These are phyloP conservation scores for Xylaria sp. DNA, from an alignment of 2,329 filamentous ascomycete genomes.

Conservation along the genomic window DNA sequence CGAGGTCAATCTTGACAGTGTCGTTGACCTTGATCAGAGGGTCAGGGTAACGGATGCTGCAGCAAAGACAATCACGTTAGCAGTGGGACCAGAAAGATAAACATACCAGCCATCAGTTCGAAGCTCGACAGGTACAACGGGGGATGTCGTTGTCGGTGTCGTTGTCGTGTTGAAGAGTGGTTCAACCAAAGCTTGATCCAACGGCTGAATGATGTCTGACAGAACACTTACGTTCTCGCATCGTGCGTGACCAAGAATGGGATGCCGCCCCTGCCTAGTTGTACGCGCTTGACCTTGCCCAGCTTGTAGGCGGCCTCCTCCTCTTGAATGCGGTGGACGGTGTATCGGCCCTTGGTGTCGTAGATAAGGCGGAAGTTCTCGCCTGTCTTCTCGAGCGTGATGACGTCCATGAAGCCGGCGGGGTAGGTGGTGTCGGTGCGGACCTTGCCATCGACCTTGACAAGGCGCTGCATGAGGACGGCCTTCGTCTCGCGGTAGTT, in stretches of 20 bases:
- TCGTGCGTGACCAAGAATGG: constrained; percentile 99
- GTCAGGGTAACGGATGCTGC: constrained; percentile 98
- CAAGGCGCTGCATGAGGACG: constrained; percentile 98
- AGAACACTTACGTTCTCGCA: constrained; percentile 99
- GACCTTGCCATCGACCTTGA: constrained; percentile 99
- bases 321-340: constrained; percentile 97
- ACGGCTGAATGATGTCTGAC: constrained; percentile 99
- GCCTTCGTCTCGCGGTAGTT: constrained; percentile 97
- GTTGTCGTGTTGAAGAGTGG: constrained; percentile 49
- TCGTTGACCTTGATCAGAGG: constrained; percentile 99
- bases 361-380: constrained; percentile 99
- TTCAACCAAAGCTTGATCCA: constrained; percentile 98
- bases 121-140: constrained; percentile 51
- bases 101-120: constrained; percentile 67
- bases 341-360: constrained; percentile 99
- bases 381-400: constrained; percentile 99
- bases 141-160: constrained; percentile 7
- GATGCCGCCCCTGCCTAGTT: constrained; percentile 99
- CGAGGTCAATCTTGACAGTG: constrained; percentile 98
- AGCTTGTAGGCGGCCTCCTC: constrained; percentile 99
- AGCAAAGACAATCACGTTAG: constrained; percentile 51
- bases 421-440: constrained; percentile 98
- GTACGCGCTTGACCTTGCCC: constrained; percentile 99
- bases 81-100: constrained; percentile 45
- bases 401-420: constrained; percentile 99